Conservation (phyloP, 441 rosid species). For the Gossypium davidsonii region DNA sequence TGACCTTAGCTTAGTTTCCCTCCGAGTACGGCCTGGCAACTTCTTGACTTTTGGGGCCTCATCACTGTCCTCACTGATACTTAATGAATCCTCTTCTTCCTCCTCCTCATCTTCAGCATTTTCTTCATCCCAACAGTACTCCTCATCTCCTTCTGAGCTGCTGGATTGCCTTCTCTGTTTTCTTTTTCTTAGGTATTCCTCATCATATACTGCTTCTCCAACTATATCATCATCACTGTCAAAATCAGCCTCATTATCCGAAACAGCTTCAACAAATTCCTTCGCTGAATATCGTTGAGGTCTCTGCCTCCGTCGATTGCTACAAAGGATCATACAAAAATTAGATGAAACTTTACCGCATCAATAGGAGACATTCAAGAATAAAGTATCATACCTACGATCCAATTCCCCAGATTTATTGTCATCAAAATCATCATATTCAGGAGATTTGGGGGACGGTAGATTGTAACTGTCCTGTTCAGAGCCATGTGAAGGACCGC, state of each 20-base stretch:
- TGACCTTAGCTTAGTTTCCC: constrained; percentile 72
- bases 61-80: constrained; percentile 79
- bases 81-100: constrained; percentile 62
- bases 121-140: constrained; percentile 84
- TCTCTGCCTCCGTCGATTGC: constrained; percentile 77
- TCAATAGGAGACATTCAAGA: not conserved
- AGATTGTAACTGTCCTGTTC: constrained; percentile 45
- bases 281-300: constrained; percentile 78
- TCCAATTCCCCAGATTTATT: constrained; percentile 50
- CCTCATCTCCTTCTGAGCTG: constrained; percentile 97
- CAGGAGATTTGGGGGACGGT: constrained; percentile 51
- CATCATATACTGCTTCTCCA: constrained; percentile 96
- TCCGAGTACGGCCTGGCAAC: constrained; percentile 56
- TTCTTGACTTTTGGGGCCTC: constrained; percentile 63
- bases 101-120: constrained; percentile 92
- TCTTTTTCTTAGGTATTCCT: constrained; percentile 81
- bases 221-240: constrained; percentile 95
- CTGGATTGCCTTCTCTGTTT: constrained; percentile 72
- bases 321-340: constrained; percentile 21
- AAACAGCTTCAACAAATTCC: constrained; percentile 80
- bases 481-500: constrained; percentile 41
- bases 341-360: constrained; percentile 17
- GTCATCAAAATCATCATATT: constrained; percentile 63
- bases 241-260: constrained; percentile 78
- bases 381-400: constrained; percentile 48